These are phyloP conservation scores for Deinandra increscens DNA, from an alignment of 129 eudicot genomes.

Conservation along the genomic window DNA sequence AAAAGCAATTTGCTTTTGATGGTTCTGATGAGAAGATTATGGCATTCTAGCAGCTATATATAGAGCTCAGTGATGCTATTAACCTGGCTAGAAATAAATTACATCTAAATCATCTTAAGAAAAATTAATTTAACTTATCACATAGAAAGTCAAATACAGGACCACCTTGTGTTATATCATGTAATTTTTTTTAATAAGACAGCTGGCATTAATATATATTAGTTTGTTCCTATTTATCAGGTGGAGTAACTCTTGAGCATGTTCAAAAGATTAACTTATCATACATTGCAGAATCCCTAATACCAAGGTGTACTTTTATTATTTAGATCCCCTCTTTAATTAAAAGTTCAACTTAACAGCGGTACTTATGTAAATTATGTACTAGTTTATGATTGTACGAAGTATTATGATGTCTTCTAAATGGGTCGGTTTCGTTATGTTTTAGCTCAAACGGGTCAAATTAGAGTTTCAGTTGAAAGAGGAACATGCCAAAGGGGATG, in stretches of 20 bases:
- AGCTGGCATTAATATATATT: constrained; percentile 17
- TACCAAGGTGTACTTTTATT: constrained; percentile 1
- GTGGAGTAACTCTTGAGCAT: constrained; percentile 27
- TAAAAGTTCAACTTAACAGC: neutral
- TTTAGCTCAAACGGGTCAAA: neutral
- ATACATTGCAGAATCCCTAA: constrained; percentile 7
- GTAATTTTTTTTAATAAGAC: neutral
- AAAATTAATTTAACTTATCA: neutral
- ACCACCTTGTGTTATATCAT: constrained; percentile 11
- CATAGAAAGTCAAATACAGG: constrained; percentile 23
- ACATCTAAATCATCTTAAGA: neutral
- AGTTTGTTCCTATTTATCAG: constrained; percentile 19
- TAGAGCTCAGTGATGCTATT: constrained; percentile 28
- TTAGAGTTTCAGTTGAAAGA: neutral
- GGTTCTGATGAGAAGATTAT: constrained; percentile 14
- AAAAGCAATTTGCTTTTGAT: constrained; percentile 15
- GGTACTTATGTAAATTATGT: constrained; percentile 14
- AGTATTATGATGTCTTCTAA: constrained; percentile 11
- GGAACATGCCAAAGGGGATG: neutral
- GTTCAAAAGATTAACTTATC: constrained; percentile 23
- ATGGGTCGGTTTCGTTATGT: neutral
- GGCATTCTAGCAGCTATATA: constrained; percentile 22
- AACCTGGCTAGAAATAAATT: constrained; percentile 11
- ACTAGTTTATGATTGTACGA: neutral
- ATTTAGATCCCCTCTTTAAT: constrained; percentile 9